Percentiles rank a stretch among this genome's conserved stretches.
Conservation (phyloP, 495 filamentous ascomycete species). For the Trichodelitschia bisporula region DNA sequence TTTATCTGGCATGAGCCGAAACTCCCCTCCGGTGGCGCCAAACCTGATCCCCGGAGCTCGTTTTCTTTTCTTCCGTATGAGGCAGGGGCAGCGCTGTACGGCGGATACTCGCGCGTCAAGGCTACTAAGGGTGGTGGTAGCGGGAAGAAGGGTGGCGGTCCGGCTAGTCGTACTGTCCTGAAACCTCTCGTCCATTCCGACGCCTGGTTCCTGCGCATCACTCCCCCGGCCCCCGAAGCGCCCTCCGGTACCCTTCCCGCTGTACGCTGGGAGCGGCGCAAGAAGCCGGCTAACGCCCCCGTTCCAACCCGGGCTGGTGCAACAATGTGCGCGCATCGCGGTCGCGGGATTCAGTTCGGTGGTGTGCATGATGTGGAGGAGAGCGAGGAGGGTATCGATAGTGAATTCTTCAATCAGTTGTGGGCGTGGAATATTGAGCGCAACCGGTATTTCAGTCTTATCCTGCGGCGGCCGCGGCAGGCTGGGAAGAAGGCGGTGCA, state of each 20-base stretch:
- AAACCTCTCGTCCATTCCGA: conserved; percentile 81
- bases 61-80: conserved; percentile 85
- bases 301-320: conserved; percentile 63
- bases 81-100: conserved; percentile 64
- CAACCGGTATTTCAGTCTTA: conserved; percentile 74
- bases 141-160: conserved; percentile 27
- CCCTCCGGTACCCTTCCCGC: conserved; percentile 33
- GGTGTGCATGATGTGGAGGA: conserved; percentile 88
- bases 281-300: conserved; percentile 74
- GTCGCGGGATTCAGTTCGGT: conserved; percentile 77
- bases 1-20: conserved; percentile 54
- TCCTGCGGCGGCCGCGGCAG: conserved; percentile 42
- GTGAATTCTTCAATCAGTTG: conserved; percentile 78
- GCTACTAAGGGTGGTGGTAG: conserved; percentile 21
- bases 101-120: conserved; percentile 85
- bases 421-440: conserved; percentile 85
- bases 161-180: conserved; percentile 36
- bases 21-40: conserved; percentile 47
- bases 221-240: conserved; percentile 37
- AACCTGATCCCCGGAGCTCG: conserved; percentile 71
- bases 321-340: conserved; percentile 82
- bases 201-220: conserved; percentile 76
- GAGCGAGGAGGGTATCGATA: conserved; percentile 85
- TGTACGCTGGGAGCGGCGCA: conserved; percentile 75
- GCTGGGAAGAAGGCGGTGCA: conserved; percentile 31